Evolutionary conservation across 306 rosid species (phyloP).

Genomic region (barrel medic (Medicago truncatula)): DNA sequence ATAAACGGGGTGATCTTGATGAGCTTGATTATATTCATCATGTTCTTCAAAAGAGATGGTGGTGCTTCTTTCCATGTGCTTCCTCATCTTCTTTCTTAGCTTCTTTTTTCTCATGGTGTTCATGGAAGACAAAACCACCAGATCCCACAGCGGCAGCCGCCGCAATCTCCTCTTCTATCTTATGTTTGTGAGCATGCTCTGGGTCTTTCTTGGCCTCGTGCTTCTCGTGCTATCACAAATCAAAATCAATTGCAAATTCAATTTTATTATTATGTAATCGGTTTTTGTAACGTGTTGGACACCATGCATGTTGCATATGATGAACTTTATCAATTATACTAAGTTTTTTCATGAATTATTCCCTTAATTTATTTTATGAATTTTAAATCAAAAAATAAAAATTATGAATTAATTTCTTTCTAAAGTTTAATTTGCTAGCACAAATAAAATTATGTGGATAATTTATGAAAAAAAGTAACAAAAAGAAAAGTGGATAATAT

Average conservation of each 20-base stretch:
- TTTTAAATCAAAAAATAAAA: too few relatives aligned
- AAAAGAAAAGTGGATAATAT: too few relatives aligned
- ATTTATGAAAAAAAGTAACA: too few relatives aligned
- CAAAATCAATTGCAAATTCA: background rate
- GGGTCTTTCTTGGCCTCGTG: slow-evolving; percentile 61
- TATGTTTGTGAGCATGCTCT: slow-evolving; percentile 69
- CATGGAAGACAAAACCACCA: slow-evolving; percentile 77
- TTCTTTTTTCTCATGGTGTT: slow-evolving; percentile 75
- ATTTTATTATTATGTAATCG: too few relatives aligned
- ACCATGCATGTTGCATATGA: too few relatives aligned
- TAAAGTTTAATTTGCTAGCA: too few relatives aligned
- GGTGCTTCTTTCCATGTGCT: slow-evolving; percentile 71
- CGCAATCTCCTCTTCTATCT: slow-evolving; percentile 71
- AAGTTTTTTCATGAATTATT: too few relatives aligned
- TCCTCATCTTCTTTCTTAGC: slow-evolving; percentile 64
- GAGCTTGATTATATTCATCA: background rate
- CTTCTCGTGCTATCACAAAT: slow-evolving; percentile 65
- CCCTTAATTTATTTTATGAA: background rate
- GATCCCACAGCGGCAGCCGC: slow-evolving; percentile 57
- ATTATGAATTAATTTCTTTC: too few relatives aligned
- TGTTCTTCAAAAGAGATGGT: slow-evolving; percentile 53
- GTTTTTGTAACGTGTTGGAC: too few relatives aligned
- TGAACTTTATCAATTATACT: too few relatives aligned
- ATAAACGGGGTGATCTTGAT: background rate
- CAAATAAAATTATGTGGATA: too few relatives aligned